Percentiles rank a stretch among this genome's conserved stretches.
Conservation (phyloP, 2,329 filamentous ascomycete genomes). For the Laburnicola sp. region DNA sequence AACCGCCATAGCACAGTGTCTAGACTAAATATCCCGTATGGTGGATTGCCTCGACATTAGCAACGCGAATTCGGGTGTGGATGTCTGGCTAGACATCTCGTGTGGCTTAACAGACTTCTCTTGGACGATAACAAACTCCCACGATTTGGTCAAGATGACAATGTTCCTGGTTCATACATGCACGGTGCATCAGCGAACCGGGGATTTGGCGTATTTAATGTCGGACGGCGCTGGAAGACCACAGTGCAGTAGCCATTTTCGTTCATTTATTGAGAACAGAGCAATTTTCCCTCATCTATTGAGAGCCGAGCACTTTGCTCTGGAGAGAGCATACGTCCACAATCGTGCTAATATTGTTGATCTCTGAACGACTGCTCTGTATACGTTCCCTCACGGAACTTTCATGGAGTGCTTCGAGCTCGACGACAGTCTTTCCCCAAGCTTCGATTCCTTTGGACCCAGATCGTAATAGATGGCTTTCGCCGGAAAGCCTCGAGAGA, state of each 20-base stretch:
- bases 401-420: slow-evolving; percentile 26
- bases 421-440: slow-evolving; percentile 31
- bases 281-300: slow-evolving; percentile 1
- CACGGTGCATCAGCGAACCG: too few relatives aligned
- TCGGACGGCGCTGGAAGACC: too few relatives aligned
- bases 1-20: background rate
- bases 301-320: slow-evolving; percentile 26
- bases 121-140: too few relatives aligned
- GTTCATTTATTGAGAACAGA: background rate
- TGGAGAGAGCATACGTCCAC: slow-evolving; percentile 36
- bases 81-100: too few relatives aligned
- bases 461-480: slow-evolving; percentile 45
- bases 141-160: too few relatives aligned
- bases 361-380: slow-evolving; percentile 27
- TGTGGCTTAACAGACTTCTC: too few relatives aligned
- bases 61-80: too few relatives aligned
- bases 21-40: too few relatives aligned
- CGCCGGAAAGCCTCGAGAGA: slow-evolving; percentile 40
- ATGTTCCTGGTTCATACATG: too few relatives aligned
- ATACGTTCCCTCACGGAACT: slow-evolving; percentile 24
- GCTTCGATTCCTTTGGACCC: slow-evolving; percentile 29
- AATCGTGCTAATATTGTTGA: slow-evolving; percentile 28
- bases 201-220: too few relatives aligned
- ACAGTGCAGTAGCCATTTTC: too few relatives aligned
- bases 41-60: too few relatives aligned